Conservation (phyloP, 805 yeast species). For the Metschnikowia similis region DNA sequence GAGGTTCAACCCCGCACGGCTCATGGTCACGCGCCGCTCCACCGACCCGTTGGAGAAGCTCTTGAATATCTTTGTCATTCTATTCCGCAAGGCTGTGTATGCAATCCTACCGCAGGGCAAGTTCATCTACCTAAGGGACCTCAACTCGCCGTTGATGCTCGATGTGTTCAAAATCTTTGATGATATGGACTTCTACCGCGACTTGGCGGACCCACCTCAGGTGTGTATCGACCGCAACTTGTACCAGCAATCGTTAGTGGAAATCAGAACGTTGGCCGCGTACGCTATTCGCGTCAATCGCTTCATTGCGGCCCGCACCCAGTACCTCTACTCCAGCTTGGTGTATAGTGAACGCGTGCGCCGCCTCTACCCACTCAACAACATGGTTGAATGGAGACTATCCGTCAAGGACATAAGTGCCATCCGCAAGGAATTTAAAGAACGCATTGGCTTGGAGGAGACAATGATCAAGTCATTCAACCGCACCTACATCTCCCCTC, state of each 20-base stretch:
- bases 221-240: conserved; percentile 12
- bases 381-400: conserved; percentile 24
- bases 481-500: conserved; percentile 9
- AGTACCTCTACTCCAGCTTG: conserved; percentile 25
- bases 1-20: conserved; percentile 27
- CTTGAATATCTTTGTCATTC: conserved; percentile 29
- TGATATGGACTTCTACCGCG: conserved; percentile 23
- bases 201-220: conserved; percentile 17
- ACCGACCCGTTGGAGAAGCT: conserved; percentile 31
- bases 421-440: conserved; percentile 20
- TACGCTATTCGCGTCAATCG: conserved; percentile 30
- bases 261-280: conserved; percentile 21
- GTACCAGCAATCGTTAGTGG: conserved; percentile 12
- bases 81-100: conserved; percentile 30
- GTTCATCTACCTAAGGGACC: conserved; percentile 36
- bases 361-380: conserved; percentile 21
- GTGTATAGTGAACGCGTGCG: conserved; percentile 23
- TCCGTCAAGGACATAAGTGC: conserved; percentile 23
- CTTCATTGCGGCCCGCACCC: conserved; percentile 27
- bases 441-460: conserved; percentile 23
- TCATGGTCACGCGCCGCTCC: conserved; percentile 19
- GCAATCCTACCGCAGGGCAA: conserved; percentile 39
- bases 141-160: conserved; percentile 38
- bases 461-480: conserved; percentile 19
- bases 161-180: conserved; percentile 26